A percentile compares a stretch with the other conserved stretches of the same genome.
These are phyloP conservation scores for Syzygium aqueum DNA, from an alignment of 345 rosid species.

Conservation along the genomic window DNA sequence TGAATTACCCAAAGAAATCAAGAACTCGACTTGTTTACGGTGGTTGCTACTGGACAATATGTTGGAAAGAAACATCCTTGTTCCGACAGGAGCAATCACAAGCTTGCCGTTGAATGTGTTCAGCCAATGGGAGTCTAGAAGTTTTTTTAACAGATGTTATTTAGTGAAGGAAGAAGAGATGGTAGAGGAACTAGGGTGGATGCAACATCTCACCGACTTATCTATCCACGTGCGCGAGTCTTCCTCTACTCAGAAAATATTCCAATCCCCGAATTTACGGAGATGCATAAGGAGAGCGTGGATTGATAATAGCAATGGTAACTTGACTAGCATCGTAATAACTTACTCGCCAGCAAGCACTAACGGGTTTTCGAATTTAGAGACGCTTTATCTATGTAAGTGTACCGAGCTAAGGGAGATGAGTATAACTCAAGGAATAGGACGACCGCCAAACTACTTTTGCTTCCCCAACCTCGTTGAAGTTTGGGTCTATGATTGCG, in stretches of 20 bases:
- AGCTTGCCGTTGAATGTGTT: neutral
- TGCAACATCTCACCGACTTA: neutral
- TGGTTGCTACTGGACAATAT: neutral
- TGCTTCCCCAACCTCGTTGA: neutral
- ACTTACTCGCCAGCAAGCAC: neutral
- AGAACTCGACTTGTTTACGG: neutral
- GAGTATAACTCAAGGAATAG: neutral
- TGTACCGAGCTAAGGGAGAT: fast-evolving
- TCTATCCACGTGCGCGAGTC: fast-evolving
- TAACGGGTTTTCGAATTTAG: neutral
- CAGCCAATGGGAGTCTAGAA: too few relatives aligned
- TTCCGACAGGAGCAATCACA: neutral
- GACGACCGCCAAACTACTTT: neutral
- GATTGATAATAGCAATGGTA: fast-evolving
- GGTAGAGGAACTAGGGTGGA: neutral
- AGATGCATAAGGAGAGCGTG: neutral
- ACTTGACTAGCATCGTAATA: neutral
- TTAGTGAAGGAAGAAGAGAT: neutral
- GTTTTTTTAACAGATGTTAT: too few relatives aligned
- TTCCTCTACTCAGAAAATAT: neutral
- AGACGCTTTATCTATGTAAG: fast-evolving
- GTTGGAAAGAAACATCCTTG: fast-evolving
- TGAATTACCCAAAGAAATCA: neutral
- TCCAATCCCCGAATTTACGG: neutral
- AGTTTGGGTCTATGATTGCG: fast-evolving